Base-by-base conservation (phyloP, 148 eudicot genomes). In the Chenopodium suecicum region DNA sequence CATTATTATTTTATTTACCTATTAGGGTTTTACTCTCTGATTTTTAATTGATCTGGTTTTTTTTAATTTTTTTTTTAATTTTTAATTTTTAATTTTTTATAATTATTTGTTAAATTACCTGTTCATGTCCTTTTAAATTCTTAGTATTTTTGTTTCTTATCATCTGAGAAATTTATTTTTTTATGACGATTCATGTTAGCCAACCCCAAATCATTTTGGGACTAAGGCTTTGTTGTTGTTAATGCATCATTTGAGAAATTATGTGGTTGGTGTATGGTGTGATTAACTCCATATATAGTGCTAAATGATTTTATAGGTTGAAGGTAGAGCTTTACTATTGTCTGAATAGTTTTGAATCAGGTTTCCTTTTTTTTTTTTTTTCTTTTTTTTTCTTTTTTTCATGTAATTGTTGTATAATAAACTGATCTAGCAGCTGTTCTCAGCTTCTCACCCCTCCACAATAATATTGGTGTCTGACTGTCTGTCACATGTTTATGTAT, bases 21-120 rank as follows among this genome's bases (percentile, higher is more conserved):
- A 74, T 67, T 70, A 84, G 80, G 82, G 83, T 80, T 80, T 79
- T 50, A 47, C 63, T 75, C 12, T 2, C 16, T 73, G 19, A 47
- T 50, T 50, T 0, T 17, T 70, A 63, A 68, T 75, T 84, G 76
- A 84, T 76, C 52, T 70, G 34, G 25, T 29, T 80, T 16, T 29
- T 22, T 19, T 10, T 7, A n/a, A 14, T 31, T 47, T 7, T 47
- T 47, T 47, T 1, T 47, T 47, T 47, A 7, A 9, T 48, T 48
- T 1, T 48, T 47, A 7, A 47, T 1, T 48, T 48, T 48, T 48
- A 25, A 25, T 34, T 34, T 27, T 27, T 27, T 27, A 0, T 34
- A 34, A 34, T 34, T 34, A 34, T 5, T 37, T 5, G 44, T 37
- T 37, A 37, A 37, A 37, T 37, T 37, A 37, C 6, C 44, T 37